Conservation (phyloP, 2,329 filamentous ascomycete genomes). For the Ceratocystis diversiconidia region DNA sequence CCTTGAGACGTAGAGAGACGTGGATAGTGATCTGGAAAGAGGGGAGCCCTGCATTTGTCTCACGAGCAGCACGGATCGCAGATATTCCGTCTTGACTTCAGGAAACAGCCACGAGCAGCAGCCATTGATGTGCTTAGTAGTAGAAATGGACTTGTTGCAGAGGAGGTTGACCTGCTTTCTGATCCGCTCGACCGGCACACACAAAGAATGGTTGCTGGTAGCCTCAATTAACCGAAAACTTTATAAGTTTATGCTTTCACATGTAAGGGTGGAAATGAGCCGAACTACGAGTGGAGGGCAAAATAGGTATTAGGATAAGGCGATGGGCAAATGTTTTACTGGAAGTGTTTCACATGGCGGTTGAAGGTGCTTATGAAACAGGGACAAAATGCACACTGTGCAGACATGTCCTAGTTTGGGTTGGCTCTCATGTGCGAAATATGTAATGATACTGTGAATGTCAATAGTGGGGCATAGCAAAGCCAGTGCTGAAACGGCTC, state of each 20-base stretch:
- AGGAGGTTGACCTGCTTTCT: not conserved
- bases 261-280: not conserved
- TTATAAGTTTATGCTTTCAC: not conserved
- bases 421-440: not conserved
- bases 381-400: conserved; percentile 14
- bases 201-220: not conserved
- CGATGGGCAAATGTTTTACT: not conserved
- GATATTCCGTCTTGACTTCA: not conserved
- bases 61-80: not conserved
- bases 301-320: not conserved
- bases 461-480: not conserved
- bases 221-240: not conserved
- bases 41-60: not conserved
- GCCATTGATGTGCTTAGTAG: not conserved
- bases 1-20: not conserved
- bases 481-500: not conserved
- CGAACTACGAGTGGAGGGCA: not conserved
- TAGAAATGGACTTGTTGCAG: not conserved
- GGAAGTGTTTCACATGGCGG: not conserved
- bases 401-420: not conserved
- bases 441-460: not conserved
- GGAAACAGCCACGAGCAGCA: not conserved
- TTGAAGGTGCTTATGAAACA: not conserved
- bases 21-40: not conserved
- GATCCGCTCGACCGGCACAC: not conserved